phyloP scores from a whole-genome alignment of 352 stramenopile genomes.

The Thalassiosira ordinaria region DNA sequence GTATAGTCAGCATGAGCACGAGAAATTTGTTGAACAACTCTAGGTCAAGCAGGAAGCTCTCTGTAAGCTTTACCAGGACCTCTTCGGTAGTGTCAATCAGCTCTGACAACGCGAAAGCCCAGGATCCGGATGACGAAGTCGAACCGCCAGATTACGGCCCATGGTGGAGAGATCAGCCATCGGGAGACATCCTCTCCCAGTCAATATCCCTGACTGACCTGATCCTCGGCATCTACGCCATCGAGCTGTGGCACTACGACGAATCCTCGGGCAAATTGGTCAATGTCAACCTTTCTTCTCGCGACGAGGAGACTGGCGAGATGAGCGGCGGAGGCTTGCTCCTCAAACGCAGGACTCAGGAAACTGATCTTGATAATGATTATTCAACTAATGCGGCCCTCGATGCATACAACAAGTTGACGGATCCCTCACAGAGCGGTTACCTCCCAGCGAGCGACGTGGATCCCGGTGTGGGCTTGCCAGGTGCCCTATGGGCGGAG shows the following conservation, averaged over 20 bases:
- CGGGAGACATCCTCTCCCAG: constrained; percentile 19
- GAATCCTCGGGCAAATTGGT: constrained; percentile 11
- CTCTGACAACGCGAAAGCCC: no score
- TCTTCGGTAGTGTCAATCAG: no score
- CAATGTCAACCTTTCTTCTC: constrained; percentile 4
- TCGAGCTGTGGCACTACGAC: constrained; percentile 36
- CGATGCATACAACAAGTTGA: constrained; percentile 26
- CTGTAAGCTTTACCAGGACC: no score
- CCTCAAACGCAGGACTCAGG: constrained; percentile 33
- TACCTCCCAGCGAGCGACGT: constrained; percentile 35
- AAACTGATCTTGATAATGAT: constrained; percentile 23
- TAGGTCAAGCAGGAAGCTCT: no score
- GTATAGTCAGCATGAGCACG: no score
- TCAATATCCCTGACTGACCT: constrained; percentile 24
- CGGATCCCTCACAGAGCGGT: constrained; percentile 39
- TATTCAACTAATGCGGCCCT: constrained; percentile 3
- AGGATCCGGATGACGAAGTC: no score
- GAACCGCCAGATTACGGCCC: no score
- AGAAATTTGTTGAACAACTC: no score
- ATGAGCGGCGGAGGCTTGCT: constrained; percentile 2
- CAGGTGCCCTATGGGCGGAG: constrained; percentile 55
- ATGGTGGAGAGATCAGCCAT: no score
- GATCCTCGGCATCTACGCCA: constrained; percentile 33
- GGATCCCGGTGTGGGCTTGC: constrained; percentile 53
- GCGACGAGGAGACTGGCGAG: constrained; percentile 1